These are phyloP conservation scores for Colletotrichum gloeosporioides DNA, from an alignment of 2,329 filamentous ascomycete genomes.

Conservation along the genomic window DNA sequence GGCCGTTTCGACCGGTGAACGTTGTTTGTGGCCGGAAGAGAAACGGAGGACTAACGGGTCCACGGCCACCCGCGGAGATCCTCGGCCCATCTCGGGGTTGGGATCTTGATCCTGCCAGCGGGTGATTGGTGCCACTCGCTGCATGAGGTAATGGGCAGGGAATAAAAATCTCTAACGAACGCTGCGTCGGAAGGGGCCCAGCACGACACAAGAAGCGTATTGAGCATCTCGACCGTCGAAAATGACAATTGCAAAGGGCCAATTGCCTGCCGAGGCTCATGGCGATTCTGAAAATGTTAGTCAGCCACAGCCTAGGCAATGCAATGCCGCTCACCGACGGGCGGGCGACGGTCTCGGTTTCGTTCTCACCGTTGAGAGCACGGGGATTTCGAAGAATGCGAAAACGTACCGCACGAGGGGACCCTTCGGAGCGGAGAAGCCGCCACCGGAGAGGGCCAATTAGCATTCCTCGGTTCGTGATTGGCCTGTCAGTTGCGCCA, in stretches of 20 bases:
- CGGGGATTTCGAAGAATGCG: background rate
- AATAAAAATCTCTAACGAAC: background rate
- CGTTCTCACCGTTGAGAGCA: background rate
- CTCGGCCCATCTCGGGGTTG: slow-evolving; percentile 9
- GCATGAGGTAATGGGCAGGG: slow-evolving; percentile 1
- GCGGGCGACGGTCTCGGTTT: background rate
- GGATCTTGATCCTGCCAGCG: background rate
- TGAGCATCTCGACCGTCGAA: background rate
- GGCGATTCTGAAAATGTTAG: background rate
- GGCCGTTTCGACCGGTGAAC: slow-evolving; percentile 5
- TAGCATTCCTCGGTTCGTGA: slow-evolving; percentile 1
- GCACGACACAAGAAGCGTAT: background rate
- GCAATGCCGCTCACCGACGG: background rate
- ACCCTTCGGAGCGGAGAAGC: background rate
- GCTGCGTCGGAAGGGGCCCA: background rate
- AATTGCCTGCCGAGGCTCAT: slow-evolving; percentile 3
- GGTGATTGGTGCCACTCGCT: background rate
- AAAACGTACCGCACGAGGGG: background rate
- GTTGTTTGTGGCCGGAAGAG: background rate
- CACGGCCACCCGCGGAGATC: background rate
- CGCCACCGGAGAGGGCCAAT: slow-evolving; percentile 14
- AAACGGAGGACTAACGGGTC: background rate
- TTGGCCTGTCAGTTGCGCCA: background rate
- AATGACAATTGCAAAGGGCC: background rate
- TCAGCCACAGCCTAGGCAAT: background rate